Percentiles rank a stretch among this genome's conserved stretches.
These are phyloP conservation scores for Diaporthe australafricana DNA, from an alignment of 2,329 filamentous ascomycete genomes.

Conservation along the genomic window DNA sequence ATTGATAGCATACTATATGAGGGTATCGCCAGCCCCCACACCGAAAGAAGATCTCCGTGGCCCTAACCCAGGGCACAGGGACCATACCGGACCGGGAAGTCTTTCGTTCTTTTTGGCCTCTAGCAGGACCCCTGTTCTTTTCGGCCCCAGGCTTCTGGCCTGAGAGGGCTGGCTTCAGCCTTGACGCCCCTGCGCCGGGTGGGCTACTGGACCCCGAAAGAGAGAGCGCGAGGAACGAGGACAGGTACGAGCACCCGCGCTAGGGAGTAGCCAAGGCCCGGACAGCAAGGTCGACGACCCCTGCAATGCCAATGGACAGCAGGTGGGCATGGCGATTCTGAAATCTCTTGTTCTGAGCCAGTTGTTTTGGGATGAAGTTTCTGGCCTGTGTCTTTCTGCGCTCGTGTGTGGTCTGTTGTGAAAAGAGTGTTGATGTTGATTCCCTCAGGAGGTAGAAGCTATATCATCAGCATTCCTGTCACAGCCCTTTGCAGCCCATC, in stretches of 20 bases:
- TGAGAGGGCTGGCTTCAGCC: conserved; percentile 1
- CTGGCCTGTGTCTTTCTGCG: not conserved
- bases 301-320: conserved; percentile 1
- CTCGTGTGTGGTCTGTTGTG: not conserved
- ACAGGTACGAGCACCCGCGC: not conserved
- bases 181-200: not conserved
- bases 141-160: not conserved
- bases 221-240: not conserved
- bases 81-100: not conserved
- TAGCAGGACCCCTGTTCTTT: not conserved
- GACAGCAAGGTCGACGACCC: not conserved
- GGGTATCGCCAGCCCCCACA: conserved; percentile 26
- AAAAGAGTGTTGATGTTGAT: not conserved
- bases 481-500: not conserved
- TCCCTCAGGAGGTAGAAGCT: not conserved
- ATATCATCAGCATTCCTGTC: conserved; percentile 13
- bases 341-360: conserved; percentile 3
- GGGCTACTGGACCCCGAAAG: not conserved
- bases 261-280: conserved; percentile 7
- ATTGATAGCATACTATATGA: not conserved
- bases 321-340: conserved; percentile 13
- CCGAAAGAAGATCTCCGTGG: not conserved
- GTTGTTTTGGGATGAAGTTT: not conserved
- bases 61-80: not conserved
- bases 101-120: too few relatives aligned